Percentiles rank a stretch among this genome's conserved stretches.
Evolutionary conservation across 306 rosid genomes (phyloP).

Genomic region (Potentilla sterilis): DNA sequence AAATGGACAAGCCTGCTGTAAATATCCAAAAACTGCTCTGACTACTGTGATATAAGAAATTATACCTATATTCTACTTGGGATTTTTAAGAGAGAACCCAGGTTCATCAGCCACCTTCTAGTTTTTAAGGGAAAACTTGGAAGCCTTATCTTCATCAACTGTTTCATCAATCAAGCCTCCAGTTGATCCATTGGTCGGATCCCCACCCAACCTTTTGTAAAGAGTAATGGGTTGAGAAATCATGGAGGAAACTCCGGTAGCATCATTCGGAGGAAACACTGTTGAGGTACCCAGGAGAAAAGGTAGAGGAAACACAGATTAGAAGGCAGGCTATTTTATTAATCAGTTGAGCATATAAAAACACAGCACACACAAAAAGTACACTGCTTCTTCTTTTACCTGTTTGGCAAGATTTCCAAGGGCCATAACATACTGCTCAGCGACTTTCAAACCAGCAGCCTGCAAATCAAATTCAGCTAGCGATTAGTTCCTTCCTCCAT

Average conservation of each 20-base stretch:
- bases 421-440: conserved; percentile 90
- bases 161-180: too few relatives aligned
- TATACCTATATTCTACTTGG: conserved; percentile 34
- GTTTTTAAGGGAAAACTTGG: too few relatives aligned
- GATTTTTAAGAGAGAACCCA: conserved; percentile 66
- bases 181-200: conserved; percentile 37
- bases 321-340: background rate
- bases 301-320: background rate
- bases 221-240: conserved; percentile 91
- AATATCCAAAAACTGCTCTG: background rate
- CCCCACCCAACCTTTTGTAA: conserved; percentile 73
- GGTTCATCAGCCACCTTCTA: background rate
- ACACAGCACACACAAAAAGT: conserved; percentile 2
- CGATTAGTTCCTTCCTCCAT: conserved; percentile 18
- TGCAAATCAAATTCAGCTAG: conserved; percentile 45
- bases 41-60: too few relatives aligned
- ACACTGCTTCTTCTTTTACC: too few relatives aligned
- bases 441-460: conserved; percentile 92
- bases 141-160: too few relatives aligned
- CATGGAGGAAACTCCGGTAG: conserved; percentile 78
- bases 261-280: conserved; percentile 87
- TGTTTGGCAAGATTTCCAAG: conserved; percentile 86
- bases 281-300: conserved; percentile 79
- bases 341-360: conserved; percentile 2
- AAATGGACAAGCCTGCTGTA: background rate